Evolutionary conservation across 768 basidiomycete genomes (phyloP), one percentile per base, ranked within the genome.

Genomic region (Boletus sp.): DNA sequence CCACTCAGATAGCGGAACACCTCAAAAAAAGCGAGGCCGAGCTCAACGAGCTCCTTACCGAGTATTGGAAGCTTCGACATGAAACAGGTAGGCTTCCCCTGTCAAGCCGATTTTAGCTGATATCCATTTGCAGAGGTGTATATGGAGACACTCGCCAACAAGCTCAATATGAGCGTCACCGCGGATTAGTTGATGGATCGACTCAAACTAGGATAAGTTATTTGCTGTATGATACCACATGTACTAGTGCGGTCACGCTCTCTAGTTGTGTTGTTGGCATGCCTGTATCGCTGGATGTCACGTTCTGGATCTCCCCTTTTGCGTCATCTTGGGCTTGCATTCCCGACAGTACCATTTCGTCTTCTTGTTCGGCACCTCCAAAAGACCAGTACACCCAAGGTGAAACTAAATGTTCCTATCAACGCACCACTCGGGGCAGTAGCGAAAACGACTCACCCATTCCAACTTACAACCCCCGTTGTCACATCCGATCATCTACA

Each of bases 401-500:
- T 92, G 90, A 69, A 89, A 92, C 89, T 92, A 50, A 5, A 25
- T 25, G 39, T 19, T 27, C 19, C 23, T 23, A 25, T 52, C 50
- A 57, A 47, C n/a, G 43, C 33, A 23, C 32, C 29, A 43, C 27
- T 40, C 34, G 1, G 3, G 21, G n/a, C 9, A 33, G 19, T 1
- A 29, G 27, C 17, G 15, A 47, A 47, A 8, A 33, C 30, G 40
- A 77, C 88, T 68, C 63, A 88, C 93, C 93, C 93, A 96, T 84
- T 93, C 90, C 37, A 77, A 74, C 58, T 79, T 74, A 67, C 93
- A 96, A 15, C 77, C 73, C 40, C 76, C 72, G 58, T 81, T 80
- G 65, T 96, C 93, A 64, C 93, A 96, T 15, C 77, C 93, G 57
- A 96, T 85, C 93, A 96, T 93, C 87, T 89, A 42, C 40, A 25